Evolutionary conservation across 805 yeast genomes (phyloP), one percentile per base, ranked within the genome.

Genomic region (Starmerella scarabaei): DNA sequence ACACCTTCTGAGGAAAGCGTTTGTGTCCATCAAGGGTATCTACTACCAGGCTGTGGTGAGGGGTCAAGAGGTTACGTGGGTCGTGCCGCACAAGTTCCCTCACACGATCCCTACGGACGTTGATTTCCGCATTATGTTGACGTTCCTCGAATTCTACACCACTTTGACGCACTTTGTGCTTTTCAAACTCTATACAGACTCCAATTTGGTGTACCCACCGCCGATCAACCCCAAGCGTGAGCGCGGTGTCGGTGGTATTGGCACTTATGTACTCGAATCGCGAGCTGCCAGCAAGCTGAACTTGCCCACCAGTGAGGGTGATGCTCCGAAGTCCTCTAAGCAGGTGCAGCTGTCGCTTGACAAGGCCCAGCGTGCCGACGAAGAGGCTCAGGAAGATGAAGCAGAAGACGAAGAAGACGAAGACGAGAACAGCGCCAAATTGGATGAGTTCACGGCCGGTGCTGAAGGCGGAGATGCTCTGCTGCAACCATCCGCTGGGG

Each of bases 31-130:
- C 57, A 91, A 91, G 63, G 98, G 98, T 65, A 93, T 88, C 15
- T 91, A 91, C 63, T 91, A 88, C 58, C 84, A 85, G 60, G 97
- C 95, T 26, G 72, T 60, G 46, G 75, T 91, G 35, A 77, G 72
- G 60, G 98, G 98, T 50, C 94, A 85, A 61, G 94, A 83, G 50
- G 71, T 91, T 34, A 73, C 88, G 63, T 91, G 98, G 98, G 73
- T 91, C 44, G 93, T 84, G 35, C 98, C 98, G 19, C 91, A 79
- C 72, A 91, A 85, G 62, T 91, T 86, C 67, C 95, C 98, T 16
- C 93, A 88, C 61, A 81, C 81, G 61, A 80, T 91, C 51, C 97
- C 98, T 35, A 64, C 79, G 33, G 97, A 91, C 61, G 77, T 91
- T 44, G 98, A 91, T 64, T 88, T 91, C 68, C 73, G 91, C 62